Percentiles rank a stretch among this genome's conserved stretches.
Evolutionary conservation across 805 yeast species (phyloP).

Genomic region (Metschnikowia kofuensis): DNA sequence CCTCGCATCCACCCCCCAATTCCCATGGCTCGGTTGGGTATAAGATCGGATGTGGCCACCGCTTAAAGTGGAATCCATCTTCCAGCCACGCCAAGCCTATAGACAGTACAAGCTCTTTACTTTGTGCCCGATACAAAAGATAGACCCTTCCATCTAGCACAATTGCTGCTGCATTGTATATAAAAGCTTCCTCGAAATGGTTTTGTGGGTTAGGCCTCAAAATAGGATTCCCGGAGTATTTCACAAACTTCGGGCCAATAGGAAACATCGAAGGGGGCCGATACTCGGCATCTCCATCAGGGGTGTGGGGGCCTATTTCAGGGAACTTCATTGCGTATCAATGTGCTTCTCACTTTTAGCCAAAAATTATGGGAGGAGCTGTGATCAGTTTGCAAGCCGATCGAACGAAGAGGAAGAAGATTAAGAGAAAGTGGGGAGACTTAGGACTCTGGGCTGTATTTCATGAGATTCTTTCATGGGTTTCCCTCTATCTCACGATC

Average conservation of each 20-base stretch:
- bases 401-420: no score
- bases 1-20: constrained; percentile 41
- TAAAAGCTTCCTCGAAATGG: constrained; percentile 37
- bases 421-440: no score
- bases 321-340: constrained; percentile 21
- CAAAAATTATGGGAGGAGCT: neutral
- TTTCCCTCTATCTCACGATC: no score
- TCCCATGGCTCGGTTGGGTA: constrained; percentile 40
- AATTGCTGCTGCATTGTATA: constrained; percentile 43
- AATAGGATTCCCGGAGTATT: constrained; percentile 36
- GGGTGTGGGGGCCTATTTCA: constrained; percentile 21
- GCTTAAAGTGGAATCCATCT: constrained; percentile 35
- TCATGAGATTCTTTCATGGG: no score
- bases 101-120: constrained; percentile 28
- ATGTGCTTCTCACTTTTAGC: no score
- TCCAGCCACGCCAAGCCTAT: constrained; percentile 42
- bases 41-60: constrained; percentile 31
- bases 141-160: constrained; percentile 37
- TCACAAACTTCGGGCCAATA: constrained; percentile 36
- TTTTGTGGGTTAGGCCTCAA: constrained; percentile 34
- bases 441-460: no score
- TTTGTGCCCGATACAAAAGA: constrained; percentile 40
- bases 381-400: neutral
- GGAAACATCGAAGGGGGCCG: constrained; percentile 36
- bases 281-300: constrained; percentile 31